Conservation (phyloP, 768 basidiomycete species). For the Russula emetica region DNA sequence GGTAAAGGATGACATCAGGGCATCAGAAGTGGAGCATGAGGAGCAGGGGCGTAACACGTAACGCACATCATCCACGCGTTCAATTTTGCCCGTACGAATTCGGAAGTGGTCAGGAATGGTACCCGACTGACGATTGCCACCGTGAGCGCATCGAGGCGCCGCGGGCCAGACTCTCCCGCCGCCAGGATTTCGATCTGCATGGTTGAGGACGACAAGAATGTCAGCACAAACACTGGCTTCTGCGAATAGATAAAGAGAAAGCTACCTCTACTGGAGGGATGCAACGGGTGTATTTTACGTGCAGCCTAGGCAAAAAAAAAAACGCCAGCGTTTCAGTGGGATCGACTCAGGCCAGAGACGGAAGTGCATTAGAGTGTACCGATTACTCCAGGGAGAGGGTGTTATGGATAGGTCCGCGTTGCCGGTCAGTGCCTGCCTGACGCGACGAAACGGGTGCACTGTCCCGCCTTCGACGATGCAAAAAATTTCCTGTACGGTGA, state of each 20-base stretch:
- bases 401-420: conserved; percentile 61
- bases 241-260: conserved; percentile 28
- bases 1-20: conserved; percentile 8
- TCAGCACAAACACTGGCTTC: not conserved
- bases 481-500: conserved; percentile 60
- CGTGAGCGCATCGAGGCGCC: conserved; percentile 61
- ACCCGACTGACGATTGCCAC: conserved; percentile 65
- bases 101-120: conserved; percentile 80
- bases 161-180: conserved; percentile 77
- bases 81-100: conserved; percentile 82
- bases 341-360: conserved; percentile 10
- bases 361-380: conserved; percentile 42
- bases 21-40: conserved; percentile 21
- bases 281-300: conserved; percentile 66
- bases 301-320: conserved; percentile 48
- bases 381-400: conserved; percentile 82
- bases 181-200: conserved; percentile 75
- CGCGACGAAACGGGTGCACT: conserved; percentile 69
- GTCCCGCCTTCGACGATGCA: conserved; percentile 79
- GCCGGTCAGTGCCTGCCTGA: conserved; percentile 67
- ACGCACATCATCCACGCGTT: conserved; percentile 78
- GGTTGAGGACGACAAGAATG: conserved; percentile 11
- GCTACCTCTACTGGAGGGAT: conserved; percentile 79
- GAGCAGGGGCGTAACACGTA: not conserved
- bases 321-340: conserved; percentile 17